Conservation (phyloP, 768 basidiomycete genomes). For the Macrolepiota dolichaula region DNA sequence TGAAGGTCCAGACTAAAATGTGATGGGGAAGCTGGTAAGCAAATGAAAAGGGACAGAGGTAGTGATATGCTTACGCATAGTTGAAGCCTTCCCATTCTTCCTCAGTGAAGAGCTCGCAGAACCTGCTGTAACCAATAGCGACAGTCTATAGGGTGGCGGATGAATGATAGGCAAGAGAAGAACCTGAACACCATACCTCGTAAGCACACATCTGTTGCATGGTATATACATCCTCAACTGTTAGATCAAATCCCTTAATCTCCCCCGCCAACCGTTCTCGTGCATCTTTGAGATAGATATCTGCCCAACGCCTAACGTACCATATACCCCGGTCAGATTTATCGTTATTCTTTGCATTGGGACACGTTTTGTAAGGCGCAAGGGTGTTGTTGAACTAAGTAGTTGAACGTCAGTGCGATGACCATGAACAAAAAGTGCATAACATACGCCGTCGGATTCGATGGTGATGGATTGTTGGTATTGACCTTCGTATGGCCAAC, state of each 20-base stretch:
- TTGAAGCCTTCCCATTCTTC: constrained; percentile 94
- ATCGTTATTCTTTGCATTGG: constrained; percentile 45
- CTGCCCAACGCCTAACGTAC: constrained; percentile 65
- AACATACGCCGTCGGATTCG: constrained; percentile 54
- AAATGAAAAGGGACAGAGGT: neutral
- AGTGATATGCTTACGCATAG: constrained; percentile 56
- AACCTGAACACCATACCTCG: constrained; percentile 45
- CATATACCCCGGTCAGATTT: constrained; percentile 56
- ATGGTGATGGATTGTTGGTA: constrained; percentile 79
- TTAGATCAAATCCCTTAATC: constrained; percentile 59
- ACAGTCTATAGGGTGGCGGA: constrained; percentile 57
- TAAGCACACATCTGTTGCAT: constrained; percentile 86
- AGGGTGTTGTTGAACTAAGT: constrained; percentile 79
- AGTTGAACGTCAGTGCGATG: constrained; percentile 15
- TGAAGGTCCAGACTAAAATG: constrained; percentile 53
- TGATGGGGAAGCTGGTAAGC: neutral
- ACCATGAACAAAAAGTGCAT: neutral
- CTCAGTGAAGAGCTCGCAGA: constrained; percentile 86
- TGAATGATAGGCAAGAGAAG: neutral
- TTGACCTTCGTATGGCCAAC: constrained; percentile 66
- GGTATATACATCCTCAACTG: constrained; percentile 65
- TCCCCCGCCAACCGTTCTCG: constrained; percentile 53
- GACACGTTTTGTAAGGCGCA: constrained; percentile 79
- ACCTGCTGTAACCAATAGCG: constrained; percentile 85
- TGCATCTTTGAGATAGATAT: constrained; percentile 69